phyloP scores from a whole-genome alignment of 2,329 filamentous ascomycete species.

The Xylaria sp. region DNA sequence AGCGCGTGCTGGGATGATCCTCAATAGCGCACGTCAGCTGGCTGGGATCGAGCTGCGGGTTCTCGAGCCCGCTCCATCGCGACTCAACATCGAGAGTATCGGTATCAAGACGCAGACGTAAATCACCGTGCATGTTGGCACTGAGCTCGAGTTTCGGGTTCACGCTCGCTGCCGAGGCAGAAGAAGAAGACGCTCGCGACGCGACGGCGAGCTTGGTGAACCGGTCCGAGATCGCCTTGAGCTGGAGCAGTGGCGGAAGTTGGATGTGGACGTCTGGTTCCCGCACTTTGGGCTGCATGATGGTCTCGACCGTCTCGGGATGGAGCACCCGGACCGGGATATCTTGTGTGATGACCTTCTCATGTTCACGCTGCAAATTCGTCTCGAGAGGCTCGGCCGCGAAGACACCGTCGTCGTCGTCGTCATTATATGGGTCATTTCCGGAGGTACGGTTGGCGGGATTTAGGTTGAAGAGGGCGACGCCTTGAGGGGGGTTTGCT shows the following conservation, averaged over 20 bases:
- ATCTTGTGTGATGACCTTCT: slow-evolving; percentile 94
- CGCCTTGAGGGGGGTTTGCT: slow-evolving; percentile 56
- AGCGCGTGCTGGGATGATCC: slow-evolving; percentile 83
- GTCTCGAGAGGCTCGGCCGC: slow-evolving; percentile 64
- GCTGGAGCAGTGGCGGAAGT: slow-evolving; percentile 83
- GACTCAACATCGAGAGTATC: slow-evolving; percentile 87
- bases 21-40: slow-evolving; percentile 77
- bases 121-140: slow-evolving; percentile 92
- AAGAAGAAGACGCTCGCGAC: slow-evolving; percentile 39
- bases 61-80: slow-evolving; percentile 85
- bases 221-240: slow-evolving; percentile 93
- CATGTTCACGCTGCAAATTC: slow-evolving; percentile 74
- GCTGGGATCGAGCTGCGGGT: slow-evolving; percentile 84
- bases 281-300: slow-evolving; percentile 89
- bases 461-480: slow-evolving; percentile 45
- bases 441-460: slow-evolving; percentile 47
- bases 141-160: slow-evolving; percentile 81
- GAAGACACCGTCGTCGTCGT: slow-evolving; percentile 58
- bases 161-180: slow-evolving; percentile 47
- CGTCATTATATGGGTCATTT: slow-evolving; percentile 50
- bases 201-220: slow-evolving; percentile 85
- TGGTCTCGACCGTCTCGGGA: slow-evolving; percentile 84
- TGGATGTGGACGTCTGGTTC: slow-evolving; percentile 96
- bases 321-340: slow-evolving; percentile 93
- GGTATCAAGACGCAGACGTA: slow-evolving; percentile 82